Conservation (phyloP, 2,329 filamentous ascomycete species). For the Epichloe brachyelytri region DNA sequence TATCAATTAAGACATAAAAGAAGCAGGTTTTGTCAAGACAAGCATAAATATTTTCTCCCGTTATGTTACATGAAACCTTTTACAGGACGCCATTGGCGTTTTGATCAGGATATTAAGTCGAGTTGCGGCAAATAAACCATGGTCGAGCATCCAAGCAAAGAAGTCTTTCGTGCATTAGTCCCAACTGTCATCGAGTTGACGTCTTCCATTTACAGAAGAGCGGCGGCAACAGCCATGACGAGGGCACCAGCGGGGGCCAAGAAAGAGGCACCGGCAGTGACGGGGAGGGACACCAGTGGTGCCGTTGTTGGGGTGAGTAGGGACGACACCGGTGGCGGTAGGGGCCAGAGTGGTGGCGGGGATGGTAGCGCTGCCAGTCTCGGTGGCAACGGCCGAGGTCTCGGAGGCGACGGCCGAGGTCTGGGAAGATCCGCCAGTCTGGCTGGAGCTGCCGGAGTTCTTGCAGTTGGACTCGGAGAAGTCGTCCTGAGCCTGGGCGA, state of each 20-base stretch:
- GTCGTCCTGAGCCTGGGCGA: conserved; percentile 12
- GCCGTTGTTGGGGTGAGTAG: conserved; percentile 3
- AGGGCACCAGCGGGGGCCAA: conserved; percentile 9
- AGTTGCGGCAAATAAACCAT: not conserved
- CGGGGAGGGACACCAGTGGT: conserved; percentile 1
- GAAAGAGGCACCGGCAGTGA: conserved; percentile 9
- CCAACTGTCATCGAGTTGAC: not conserved
- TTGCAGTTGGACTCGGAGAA: conserved; percentile 19
- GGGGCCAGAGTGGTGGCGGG: conserved; percentile 2
- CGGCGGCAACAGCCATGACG: conserved; percentile 8
- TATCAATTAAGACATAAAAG: not conserved
- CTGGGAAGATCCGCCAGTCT: not conserved
- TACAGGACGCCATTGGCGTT: not conserved
- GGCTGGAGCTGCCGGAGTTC: conserved; percentile 7
- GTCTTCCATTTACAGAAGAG: conserved; percentile 3
- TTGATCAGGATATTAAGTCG: not conserved
- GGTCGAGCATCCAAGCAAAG: not conserved
- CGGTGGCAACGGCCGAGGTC: not conserved
- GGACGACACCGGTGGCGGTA: not conserved
- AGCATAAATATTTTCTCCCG: not conserved
- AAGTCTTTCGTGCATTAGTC: not conserved
- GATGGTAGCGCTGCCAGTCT: not conserved
- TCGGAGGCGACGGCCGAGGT: not conserved
- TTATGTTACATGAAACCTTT: conserved; percentile 1
- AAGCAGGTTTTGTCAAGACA: not conserved